Evolutionary conservation across 2,329 filamentous ascomycete genomes (phyloP).

Genomic region (Penicillium sp.): DNA sequence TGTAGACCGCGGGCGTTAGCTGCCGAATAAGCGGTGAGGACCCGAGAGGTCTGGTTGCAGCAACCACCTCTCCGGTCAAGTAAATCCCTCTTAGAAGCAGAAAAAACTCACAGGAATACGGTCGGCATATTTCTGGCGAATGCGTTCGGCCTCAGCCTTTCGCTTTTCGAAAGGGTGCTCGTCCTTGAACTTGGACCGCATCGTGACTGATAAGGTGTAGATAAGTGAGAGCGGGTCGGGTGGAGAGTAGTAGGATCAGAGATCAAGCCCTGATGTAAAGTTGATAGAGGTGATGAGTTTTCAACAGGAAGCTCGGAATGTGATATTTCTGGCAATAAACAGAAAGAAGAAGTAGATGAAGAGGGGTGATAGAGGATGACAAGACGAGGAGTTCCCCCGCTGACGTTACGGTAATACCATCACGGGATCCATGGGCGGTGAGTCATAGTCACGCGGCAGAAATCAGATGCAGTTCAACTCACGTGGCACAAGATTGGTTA

Average conservation of each 20-base stretch:
- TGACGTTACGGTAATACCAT: slow-evolving; percentile 27
- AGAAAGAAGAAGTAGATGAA: slow-evolving; percentile 18
- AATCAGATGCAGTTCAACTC: slow-evolving; percentile 8
- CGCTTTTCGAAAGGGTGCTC: slow-evolving; percentile 99
- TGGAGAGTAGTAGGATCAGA: slow-evolving; percentile 13
- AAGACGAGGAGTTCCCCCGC: slow-evolving; percentile 27
- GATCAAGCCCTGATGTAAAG: slow-evolving; percentile 16
- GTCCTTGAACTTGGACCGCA: slow-evolving; percentile 99
- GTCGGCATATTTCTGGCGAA: slow-evolving; percentile 97
- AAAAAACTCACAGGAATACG: slow-evolving; percentile 80
- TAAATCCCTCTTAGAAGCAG: background rate
- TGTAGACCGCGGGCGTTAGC: slow-evolving; percentile 42
- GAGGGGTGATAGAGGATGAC: slow-evolving; percentile 29
- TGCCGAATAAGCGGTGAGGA: slow-evolving; percentile 34
- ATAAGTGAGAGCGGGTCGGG: slow-evolving; percentile 26
- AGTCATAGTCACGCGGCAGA: slow-evolving; percentile 17
- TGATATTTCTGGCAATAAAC: slow-evolving; percentile 17
- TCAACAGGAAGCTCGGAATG: slow-evolving; percentile 12
- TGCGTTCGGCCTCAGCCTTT: slow-evolving; percentile 99
- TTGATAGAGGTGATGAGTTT: slow-evolving; percentile 17
- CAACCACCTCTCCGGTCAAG: background rate
- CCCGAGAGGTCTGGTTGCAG: background rate
- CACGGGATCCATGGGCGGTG: slow-evolving; percentile 23
- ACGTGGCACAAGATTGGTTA: slow-evolving; percentile 9
- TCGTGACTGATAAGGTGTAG: slow-evolving; percentile 52